A percentile compares a stretch with the other conserved stretches of the same genome.
Evolutionary conservation across 2,329 filamentous ascomycete species (phyloP).

Genomic region (Pyrenochaeta sp.): DNA sequence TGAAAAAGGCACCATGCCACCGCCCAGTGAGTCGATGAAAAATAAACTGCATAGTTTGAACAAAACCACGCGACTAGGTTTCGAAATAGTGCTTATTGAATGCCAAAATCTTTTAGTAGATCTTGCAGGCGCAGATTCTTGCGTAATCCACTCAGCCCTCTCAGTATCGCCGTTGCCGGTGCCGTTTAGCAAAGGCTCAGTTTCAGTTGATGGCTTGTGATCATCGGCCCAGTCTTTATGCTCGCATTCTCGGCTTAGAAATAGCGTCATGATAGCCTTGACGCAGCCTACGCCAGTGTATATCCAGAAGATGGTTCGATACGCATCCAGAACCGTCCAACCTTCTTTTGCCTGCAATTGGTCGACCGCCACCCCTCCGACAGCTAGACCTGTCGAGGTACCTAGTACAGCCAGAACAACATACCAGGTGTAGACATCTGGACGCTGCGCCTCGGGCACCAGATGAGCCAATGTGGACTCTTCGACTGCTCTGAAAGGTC

Average conservation of each 20-base stretch:
- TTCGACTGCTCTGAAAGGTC: conserved; percentile 52
- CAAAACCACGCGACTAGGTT: conserved; percentile 63
- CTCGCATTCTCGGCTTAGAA: conserved; percentile 52
- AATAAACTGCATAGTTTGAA: conserved; percentile 73
- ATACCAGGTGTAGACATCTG: conserved; percentile 53
- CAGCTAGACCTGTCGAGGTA: conserved; percentile 42
- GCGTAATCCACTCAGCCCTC: conserved; percentile 1
- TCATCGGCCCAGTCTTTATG: conserved; percentile 19
- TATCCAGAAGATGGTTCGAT: conserved; percentile 53
- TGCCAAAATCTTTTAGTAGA: conserved; percentile 29
- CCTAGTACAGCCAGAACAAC: conserved; percentile 50
- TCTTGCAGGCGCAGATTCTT: conserved; percentile 24
- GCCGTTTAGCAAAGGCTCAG: conserved; percentile 36
- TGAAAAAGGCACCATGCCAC: conserved; percentile 68
- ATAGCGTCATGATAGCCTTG: conserved; percentile 50
- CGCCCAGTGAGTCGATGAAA: conserved; percentile 73
- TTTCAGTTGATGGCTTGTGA: conserved; percentile 18
- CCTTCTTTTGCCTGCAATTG: conserved; percentile 36
- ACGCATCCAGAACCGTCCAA: conserved; percentile 51
- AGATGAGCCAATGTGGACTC: conserved; percentile 51
- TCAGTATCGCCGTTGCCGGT: background rate
- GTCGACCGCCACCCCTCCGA: conserved; percentile 51
- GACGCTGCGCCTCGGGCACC: conserved; percentile 35
- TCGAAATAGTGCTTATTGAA: conserved; percentile 64
- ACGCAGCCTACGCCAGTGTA: conserved; percentile 53